phyloP scores from a whole-genome alignment of 2,329 filamentous ascomycete species.

The Diaporthe destruens region DNA sequence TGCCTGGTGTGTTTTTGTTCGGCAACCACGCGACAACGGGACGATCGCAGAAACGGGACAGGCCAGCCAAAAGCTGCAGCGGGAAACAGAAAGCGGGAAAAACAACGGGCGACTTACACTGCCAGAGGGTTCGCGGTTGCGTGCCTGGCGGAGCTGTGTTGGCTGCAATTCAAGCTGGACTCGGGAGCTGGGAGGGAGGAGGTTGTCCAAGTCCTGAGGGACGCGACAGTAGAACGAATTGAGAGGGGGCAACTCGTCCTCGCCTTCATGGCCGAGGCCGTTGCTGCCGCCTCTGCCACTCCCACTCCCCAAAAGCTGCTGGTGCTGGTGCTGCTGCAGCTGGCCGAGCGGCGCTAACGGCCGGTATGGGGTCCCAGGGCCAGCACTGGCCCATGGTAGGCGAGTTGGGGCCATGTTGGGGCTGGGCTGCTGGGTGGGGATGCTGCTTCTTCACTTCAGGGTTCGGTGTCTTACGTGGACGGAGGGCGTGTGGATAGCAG shows the following conservation, averaged over 20 bases:
- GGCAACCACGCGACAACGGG: neutral
- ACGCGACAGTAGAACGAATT: neutral
- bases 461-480: neutral
- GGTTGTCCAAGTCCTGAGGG: neutral
- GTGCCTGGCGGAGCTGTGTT: constrained; percentile 9
- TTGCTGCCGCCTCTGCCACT: neutral
- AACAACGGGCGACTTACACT: neutral
- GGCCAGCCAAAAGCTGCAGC: neutral
- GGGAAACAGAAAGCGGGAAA: neutral
- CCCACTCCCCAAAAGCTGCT: neutral
- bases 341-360: constrained; percentile 5
- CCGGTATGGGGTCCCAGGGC: constrained; percentile 5
- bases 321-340: neutral
- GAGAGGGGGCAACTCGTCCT: neutral
- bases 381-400: constrained; percentile 9
- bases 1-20: neutral
- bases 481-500: neutral
- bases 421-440: neutral
- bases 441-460: neutral
- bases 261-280: constrained; percentile 3
- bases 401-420: constrained; percentile 12
- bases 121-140: neutral
- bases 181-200: constrained; percentile 25
- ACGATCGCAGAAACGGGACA: neutral
- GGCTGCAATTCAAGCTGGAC: constrained; percentile 25